A percentile compares a stretch with the other conserved stretches of the same genome.
Conservation (phyloP, 805 yeast genomes). For the Schizosaccharomyces osmophilus region DNA sequence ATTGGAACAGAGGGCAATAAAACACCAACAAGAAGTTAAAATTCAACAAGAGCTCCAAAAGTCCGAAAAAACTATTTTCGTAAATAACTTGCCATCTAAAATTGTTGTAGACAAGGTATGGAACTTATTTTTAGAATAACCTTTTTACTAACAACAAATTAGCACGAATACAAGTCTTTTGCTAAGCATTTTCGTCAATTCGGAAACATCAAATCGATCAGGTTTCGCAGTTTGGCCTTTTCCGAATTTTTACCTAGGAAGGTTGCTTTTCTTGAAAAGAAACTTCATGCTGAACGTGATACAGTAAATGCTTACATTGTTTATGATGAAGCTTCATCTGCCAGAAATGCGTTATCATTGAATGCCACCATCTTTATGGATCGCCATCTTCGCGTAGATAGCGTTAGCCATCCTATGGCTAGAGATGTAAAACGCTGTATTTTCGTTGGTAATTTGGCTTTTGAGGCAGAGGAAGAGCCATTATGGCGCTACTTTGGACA, state of each 20-base stretch:
- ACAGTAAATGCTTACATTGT: conserved; percentile 78
- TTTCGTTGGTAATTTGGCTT: conserved; percentile 82
- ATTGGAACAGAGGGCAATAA: no score
- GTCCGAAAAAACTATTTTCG: conserved; percentile 27
- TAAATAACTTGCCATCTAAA: conserved; percentile 54
- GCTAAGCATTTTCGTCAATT: conserved; percentile 6
- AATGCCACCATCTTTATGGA: conserved; percentile 47
- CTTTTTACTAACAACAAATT: not conserved
- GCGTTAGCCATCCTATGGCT: conserved; percentile 63
- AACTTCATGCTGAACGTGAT: conserved; percentile 51
- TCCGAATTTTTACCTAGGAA: conserved; percentile 74
- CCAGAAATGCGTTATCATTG: conserved; percentile 21
- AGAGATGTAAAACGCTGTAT: conserved; percentile 65
- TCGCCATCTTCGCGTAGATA: conserved; percentile 73
- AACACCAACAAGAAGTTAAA: conserved; percentile 1
- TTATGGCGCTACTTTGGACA: conserved; percentile 55
- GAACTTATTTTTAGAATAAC: not conserved
- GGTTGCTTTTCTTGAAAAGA: conserved; percentile 64
- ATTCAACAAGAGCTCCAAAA: conserved; percentile 16
- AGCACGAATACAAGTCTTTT: conserved; percentile 2
- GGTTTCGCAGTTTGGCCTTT: conserved; percentile 83
- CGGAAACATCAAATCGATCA: conserved; percentile 43
- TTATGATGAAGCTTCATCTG: conserved; percentile 27
- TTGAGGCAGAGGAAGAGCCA: conserved; percentile 75
- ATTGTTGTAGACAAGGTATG: conserved; percentile 36